Conservation (phyloP, 2,329 filamentous ascomycete genomes). For the Diplodia mutila region DNA sequence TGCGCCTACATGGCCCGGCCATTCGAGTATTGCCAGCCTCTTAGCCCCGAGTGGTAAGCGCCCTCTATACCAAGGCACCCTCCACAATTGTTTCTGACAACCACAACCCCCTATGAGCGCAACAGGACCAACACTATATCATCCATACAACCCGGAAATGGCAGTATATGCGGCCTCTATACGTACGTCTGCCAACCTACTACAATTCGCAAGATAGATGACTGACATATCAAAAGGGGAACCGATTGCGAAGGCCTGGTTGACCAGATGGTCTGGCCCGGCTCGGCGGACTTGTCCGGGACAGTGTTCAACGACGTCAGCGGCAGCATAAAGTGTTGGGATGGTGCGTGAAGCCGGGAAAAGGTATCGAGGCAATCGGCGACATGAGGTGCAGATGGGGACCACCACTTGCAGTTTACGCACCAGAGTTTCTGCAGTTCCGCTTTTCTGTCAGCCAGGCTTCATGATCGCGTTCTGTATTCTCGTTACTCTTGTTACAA, state of each 20-base stretch:
- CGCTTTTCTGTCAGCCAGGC: not conserved
- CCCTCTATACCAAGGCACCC: not conserved
- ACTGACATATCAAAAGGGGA: not conserved
- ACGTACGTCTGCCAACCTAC: not conserved
- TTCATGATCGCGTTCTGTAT: not conserved
- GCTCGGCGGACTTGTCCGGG: not conserved
- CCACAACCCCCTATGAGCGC: not conserved
- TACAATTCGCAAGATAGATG: not conserved
- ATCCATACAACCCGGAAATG: constrained; percentile 1
- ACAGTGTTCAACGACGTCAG: constrained; percentile 7
- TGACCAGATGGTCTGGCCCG: constrained; percentile 18
- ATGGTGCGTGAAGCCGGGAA: not conserved
- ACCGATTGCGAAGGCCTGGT: not conserved
- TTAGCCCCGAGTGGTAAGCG: not conserved
- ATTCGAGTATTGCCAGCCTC: constrained; percentile 1
- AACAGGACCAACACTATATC: constrained; percentile 1
- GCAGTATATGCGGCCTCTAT: constrained; percentile 1
- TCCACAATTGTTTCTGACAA: not conserved
- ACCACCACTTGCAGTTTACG: too few relatives aligned
- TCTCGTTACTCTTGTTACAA: not conserved
- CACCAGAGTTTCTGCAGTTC: not conserved
- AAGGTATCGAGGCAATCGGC: not conserved
- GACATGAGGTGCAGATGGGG: too few relatives aligned
- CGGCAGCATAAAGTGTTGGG: constrained; percentile 14
- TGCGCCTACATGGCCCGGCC: not conserved